Conservation (phyloP, 1,284 basidiomycete species). For the Lentinus polychrous region DNA sequence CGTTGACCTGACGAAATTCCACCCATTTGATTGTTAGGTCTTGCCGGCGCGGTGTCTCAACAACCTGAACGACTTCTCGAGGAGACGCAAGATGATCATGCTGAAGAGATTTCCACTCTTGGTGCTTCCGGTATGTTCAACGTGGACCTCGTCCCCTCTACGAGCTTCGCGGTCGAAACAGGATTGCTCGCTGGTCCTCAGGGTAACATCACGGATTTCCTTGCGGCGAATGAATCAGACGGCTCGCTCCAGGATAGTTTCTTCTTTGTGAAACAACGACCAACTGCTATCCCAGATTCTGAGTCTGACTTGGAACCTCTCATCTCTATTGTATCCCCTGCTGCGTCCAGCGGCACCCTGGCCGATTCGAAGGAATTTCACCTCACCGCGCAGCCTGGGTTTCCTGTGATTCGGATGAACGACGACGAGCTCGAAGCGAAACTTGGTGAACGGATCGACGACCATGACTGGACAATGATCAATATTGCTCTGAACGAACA, state of each 20-base stretch:
- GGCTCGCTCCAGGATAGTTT: not conserved
- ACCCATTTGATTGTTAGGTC: too few relatives aligned
- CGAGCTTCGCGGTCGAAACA: not conserved
- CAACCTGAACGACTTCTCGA: too few relatives aligned
- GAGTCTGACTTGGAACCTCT: not conserved
- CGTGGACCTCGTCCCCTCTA: not conserved
- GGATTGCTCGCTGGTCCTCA: not conserved
- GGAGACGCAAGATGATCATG: not conserved
- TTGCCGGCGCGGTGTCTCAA: too few relatives aligned
- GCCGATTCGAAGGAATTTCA: not conserved
- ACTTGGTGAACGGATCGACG: slow-evolving; percentile 6
- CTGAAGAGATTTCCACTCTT: not conserved
- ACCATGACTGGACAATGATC: slow-evolving; percentile 9
- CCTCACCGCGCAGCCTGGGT: not conserved
- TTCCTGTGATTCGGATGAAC: not conserved
- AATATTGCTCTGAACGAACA: slow-evolving; percentile 8
- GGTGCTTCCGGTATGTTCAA: not conserved
- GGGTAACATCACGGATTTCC: not conserved
- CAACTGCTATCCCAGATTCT: not conserved
- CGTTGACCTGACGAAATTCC: too few relatives aligned
- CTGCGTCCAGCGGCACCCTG: not conserved
- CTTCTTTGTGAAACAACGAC: not conserved
- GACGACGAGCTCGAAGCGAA: not conserved
- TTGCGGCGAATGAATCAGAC: not conserved
- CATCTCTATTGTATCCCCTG: not conserved